Base-by-base conservation (phyloP, 176 grass and related monocot species). In the Chloris gayana region DNA sequence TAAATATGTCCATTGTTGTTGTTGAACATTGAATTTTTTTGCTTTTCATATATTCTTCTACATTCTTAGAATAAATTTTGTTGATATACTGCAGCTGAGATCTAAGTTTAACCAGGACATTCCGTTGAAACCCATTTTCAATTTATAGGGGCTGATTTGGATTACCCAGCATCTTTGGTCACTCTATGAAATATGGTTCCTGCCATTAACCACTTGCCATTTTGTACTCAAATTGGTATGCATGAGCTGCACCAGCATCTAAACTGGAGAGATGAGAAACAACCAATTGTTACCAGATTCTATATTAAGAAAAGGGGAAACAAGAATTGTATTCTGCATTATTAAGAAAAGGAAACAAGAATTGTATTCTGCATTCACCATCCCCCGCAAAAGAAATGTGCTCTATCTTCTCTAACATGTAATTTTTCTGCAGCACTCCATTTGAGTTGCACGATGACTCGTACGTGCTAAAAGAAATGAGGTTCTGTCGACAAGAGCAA, bases 371-470 rank as follows among this genome's bases (percentile, higher is more conserved):
- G 24, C 15, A 45, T 80, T 45, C 10, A 11, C 9, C 42, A 6
- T 45, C 10, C n/a, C n/a, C n/a, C n/a, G n/a, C n/a, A n/a, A n/a
- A n/a, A 66, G 26, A 31, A 39, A 35, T 5, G 30, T 54, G 60
- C 27, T 70, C 34, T 66, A 4, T 10, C 22, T 39, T 38, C 26
- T 37, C 64, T 71, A 26, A 64, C 19, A 77, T 77, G 19, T 50
- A 9, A 17, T 2, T 80, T 85, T 82, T 37, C n/a, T 61, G 80
- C 87, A 99, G 97, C 50, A 99, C 97, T 14, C 97, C 97, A 25
- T 99, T 99, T 60, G 91, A 99, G 85, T 84, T 99, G 64, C 97
- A 95, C 67, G 97, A 99, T 73, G 97, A 99, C 84, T 91, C 90
- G 0, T 93, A 86, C 46, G 93, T 99, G 29, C 83, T 99, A 14